These are phyloP conservation scores for Diplocarpon rosae DNA, from an alignment of 2,329 filamentous ascomycete species.

Conservation along the genomic window DNA sequence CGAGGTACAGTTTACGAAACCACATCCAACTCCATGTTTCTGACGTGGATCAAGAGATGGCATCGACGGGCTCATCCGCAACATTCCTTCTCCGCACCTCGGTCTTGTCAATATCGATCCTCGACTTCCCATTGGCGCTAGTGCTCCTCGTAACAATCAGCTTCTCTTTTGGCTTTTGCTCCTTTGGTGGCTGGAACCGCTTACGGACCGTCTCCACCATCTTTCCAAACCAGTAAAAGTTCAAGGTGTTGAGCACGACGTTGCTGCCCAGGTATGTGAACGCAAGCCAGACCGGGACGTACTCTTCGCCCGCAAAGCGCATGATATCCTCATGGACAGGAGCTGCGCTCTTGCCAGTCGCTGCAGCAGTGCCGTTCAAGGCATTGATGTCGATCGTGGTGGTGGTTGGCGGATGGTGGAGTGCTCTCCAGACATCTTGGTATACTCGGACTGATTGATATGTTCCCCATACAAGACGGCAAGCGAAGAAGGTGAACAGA, in stretches of 20 bases:
- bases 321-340: conserved; percentile 31
- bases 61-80: conserved; percentile 15
- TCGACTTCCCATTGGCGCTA: conserved; percentile 21
- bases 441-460: conserved; percentile 61
- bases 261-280: conserved; percentile 59
- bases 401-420: conserved; percentile 34
- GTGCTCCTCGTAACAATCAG: conserved; percentile 20
- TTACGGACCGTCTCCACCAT: conserved; percentile 74
- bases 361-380: conserved; percentile 27
- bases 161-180: conserved; percentile 26
- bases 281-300: conserved; percentile 61
- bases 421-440: conserved; percentile 53
- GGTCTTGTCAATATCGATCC: conserved; percentile 23
- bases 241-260: conserved; percentile 60
- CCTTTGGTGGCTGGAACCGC: conserved; percentile 50
- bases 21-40: too few species aligned
- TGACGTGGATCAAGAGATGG: conserved; percentile 9
- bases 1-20: too few species aligned
- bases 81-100: conserved; percentile 25
- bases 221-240: conserved; percentile 79
- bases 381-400: conserved; percentile 27
- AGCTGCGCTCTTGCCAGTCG: conserved; percentile 19
- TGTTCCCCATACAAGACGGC: conserved; percentile 67
- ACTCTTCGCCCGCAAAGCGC: conserved; percentile 38
- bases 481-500: conserved; percentile 63